Evolutionary conservation across 495 filamentous ascomycete genomes (phyloP).

Genomic region (Aspergillus bertholletiae): DNA sequence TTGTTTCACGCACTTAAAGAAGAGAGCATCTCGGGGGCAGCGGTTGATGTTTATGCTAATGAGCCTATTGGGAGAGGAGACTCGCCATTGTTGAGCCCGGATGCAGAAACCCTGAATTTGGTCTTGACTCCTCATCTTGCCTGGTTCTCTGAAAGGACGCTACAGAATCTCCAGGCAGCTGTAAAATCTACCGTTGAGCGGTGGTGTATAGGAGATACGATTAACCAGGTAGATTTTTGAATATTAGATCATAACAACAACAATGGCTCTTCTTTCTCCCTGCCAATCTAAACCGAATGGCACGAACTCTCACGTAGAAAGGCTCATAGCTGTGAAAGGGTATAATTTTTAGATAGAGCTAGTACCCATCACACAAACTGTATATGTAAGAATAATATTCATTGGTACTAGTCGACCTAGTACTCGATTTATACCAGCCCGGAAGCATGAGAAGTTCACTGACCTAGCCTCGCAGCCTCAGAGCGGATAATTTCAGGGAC

Average conservation of each 20-base stretch:
- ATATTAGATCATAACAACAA: not conserved
- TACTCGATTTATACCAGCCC: no score
- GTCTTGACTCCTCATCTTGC: slow-evolving; percentile 38
- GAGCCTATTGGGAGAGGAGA: slow-evolving; percentile 44
- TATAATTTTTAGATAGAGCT: no score
- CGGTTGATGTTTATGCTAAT: slow-evolving; percentile 49
- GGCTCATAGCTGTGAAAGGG: no score
- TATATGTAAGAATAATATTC: no score
- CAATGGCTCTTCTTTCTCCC: no score
- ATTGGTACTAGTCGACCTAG: no score
- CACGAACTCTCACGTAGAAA: no score
- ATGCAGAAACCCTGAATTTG: slow-evolving; percentile 28
- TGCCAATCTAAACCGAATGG: no score
- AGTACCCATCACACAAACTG: no score
- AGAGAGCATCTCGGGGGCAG: slow-evolving; percentile 46
- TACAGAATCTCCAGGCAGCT: slow-evolving; percentile 27
- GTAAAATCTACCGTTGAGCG: slow-evolving; percentile 24
- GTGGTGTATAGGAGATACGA: slow-evolving; percentile 11
- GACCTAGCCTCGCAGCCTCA: not conserved
- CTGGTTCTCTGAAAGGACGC: slow-evolving; percentile 36
- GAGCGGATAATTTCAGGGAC: slow-evolving; percentile 40
- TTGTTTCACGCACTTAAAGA: slow-evolving; percentile 42
- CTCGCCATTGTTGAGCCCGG: slow-evolving; percentile 15
- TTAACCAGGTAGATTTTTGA: slow-evolving; percentile 4
- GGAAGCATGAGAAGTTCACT: not conserved